A percentile compares a stretch with the other conserved stretches of the same genome.
These are phyloP conservation scores for Carex kokanica DNA, from an alignment of 176 grass and related monocot species.

Conservation along the genomic window DNA sequence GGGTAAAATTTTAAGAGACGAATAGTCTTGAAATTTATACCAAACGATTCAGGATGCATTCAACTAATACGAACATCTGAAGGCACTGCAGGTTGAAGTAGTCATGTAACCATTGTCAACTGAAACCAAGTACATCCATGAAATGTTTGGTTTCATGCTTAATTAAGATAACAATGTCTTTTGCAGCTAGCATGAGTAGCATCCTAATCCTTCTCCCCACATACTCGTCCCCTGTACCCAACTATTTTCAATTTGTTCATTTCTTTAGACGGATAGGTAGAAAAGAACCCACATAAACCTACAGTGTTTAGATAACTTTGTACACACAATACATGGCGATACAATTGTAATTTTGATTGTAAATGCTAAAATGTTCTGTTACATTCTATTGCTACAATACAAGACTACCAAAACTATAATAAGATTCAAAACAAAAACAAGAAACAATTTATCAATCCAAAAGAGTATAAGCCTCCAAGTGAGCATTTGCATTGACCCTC, in stretches of 20 bases:
- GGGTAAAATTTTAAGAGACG: not conserved
- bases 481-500: not conserved
- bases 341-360: not conserved
- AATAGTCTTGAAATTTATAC: not conserved
- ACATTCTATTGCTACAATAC: not conserved
- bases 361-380: not conserved
- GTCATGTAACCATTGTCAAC: not conserved
- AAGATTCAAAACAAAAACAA: not conserved
- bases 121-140: not conserved
- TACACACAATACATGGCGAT: no score
- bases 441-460: not conserved
- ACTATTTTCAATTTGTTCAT: no score
- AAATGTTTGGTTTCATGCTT: no score
- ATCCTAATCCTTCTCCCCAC: no score
- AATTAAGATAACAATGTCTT: no score
- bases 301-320: no score
- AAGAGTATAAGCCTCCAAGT: not conserved
- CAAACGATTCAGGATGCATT: not conserved
- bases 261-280: no score
- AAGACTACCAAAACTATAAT: slow-evolving; percentile 5
- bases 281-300: no score
- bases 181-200: no score
- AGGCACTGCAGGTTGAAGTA: not conserved
- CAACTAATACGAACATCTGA: not conserved
- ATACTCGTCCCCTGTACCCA: no score